Evolutionary conservation across 2,329 filamentous ascomycete genomes (phyloP).

Genomic region (Arthrobotrys sphaeroides): DNA sequence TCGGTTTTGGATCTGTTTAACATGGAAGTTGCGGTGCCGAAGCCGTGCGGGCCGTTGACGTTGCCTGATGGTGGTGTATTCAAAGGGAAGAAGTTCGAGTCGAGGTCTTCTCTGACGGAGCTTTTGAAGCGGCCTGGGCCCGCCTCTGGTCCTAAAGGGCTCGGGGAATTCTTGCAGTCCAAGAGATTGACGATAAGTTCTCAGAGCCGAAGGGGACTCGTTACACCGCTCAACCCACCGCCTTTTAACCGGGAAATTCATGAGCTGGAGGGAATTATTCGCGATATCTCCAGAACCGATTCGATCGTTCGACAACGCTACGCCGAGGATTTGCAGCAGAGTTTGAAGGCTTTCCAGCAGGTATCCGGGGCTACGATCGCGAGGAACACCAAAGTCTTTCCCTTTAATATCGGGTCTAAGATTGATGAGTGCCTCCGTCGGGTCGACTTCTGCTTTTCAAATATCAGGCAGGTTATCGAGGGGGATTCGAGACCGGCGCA

Average conservation of each 20-base stretch:
- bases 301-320: slow-evolving; percentile 61
- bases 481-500: background rate
- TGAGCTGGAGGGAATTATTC: slow-evolving; percentile 13
- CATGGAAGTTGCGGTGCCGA: slow-evolving; percentile 6
- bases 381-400: background rate
- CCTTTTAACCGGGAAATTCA: slow-evolving; percentile 7
- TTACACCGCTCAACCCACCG: background rate
- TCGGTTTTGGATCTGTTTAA: slow-evolving; percentile 60
- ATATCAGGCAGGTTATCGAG: background rate
- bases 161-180: slow-evolving; percentile 5
- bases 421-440: slow-evolving; percentile 3
- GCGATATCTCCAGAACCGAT: slow-evolving; percentile 24
- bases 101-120: slow-evolving; percentile 21
- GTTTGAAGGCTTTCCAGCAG: slow-evolving; percentile 59
- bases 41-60: background rate
- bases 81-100: background rate
- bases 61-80: background rate
- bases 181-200: slow-evolving; percentile 8
- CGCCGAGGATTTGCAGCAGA: slow-evolving; percentile 60
- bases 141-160: slow-evolving; percentile 52
- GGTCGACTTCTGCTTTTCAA: background rate
- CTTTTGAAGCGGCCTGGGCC: slow-evolving; percentile 54
- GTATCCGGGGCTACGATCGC: background rate
- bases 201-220: background rate
- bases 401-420: background rate